Percentiles rank a stretch among this genome's conserved stretches.
Evolutionary conservation across 2,329 filamentous ascomycete species (phyloP).

Genomic region (Periconia sp.): DNA sequence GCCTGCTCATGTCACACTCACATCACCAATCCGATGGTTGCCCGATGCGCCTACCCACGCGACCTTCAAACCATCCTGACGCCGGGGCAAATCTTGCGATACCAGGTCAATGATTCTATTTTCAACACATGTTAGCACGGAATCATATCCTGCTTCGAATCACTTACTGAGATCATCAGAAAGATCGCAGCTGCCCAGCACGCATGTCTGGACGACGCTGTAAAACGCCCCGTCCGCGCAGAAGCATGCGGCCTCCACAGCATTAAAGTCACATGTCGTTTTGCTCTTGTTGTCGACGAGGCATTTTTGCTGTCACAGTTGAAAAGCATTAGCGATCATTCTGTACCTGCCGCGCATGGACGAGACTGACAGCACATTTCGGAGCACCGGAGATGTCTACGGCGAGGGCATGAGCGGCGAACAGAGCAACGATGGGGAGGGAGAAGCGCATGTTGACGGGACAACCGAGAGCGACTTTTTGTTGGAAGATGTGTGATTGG

Average conservation of each 20-base stretch:
- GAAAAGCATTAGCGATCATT: neutral
- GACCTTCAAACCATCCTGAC: neutral
- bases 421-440: conserved; percentile 6
- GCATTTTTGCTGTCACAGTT: conserved; percentile 10
- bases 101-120: conserved; percentile 9
- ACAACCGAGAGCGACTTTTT: neutral
- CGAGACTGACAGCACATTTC: conserved; percentile 11
- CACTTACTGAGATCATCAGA: conserved; percentile 9
- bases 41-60: conserved; percentile 5
- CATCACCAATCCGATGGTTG: neutral
- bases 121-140: neutral
- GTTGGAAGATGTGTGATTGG: neutral
- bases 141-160: neutral
- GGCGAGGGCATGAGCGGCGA: conserved; percentile 4
- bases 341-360: neutral
- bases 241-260: conserved; percentile 10
- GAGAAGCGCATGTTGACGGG: conserved; percentile 14
- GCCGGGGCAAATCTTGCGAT: conserved; percentile 5
- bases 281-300: conserved; percentile 4
- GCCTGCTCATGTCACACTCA: neutral
- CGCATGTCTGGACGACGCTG: conserved; percentile 6
- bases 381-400: conserved; percentile 14
- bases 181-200: conserved; percentile 6
- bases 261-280: conserved; percentile 11
- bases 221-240: conserved; percentile 15